Evolutionary conservation across 306 rosid species (phyloP), one percentile per base, ranked within the genome.

Genomic region (Canavalia ensiformis): DNA sequence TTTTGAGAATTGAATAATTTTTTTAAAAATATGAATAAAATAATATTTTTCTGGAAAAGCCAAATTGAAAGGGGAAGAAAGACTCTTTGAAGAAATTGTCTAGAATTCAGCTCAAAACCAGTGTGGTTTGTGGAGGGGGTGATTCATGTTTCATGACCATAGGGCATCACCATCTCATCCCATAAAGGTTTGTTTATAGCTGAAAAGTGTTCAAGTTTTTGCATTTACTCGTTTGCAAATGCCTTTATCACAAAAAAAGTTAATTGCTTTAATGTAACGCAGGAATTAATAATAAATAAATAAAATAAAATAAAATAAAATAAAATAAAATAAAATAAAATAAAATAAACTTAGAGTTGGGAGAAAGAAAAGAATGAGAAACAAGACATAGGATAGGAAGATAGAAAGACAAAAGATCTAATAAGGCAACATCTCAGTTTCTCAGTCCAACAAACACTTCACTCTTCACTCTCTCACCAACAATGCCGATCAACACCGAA

Each of bases 401-500:
- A 28, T 57, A 45, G 69, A 39, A 82, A 79, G 83, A 86, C 82
- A 84, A n/a, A 41, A 64, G 77, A 81, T 37, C 68, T 2, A 44
- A 74, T 18, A 18, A 18, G 25, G 25, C 65, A 77, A 78, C 82
- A 51, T 31, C 37, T 45, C 46, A 13, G 35, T 63, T 55, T 28
- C 65, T 18, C 79, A 29, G 5, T 68, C 41, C 2, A n/a, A 18
- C 29, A 13, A 5, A 37, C 67, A 28, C 44, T 58, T 35, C 80
- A 64, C 74, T 71, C 8, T 11, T 1, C 31, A 39, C 65, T 57
- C 72, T 12, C 39, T 60, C 28, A 56, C 82, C 67, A 2, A 66
- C 50, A 90, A 94, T 96, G 99, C 81, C 91, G 45, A 51, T 88
- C 89, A 94, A 90, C 84, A 62, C 67, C 44, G 97, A 90, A 82